These are phyloP conservation scores for Ramichloridium luteum DNA, from an alignment of 2,329 filamentous ascomycete genomes.

Conservation along the genomic window DNA sequence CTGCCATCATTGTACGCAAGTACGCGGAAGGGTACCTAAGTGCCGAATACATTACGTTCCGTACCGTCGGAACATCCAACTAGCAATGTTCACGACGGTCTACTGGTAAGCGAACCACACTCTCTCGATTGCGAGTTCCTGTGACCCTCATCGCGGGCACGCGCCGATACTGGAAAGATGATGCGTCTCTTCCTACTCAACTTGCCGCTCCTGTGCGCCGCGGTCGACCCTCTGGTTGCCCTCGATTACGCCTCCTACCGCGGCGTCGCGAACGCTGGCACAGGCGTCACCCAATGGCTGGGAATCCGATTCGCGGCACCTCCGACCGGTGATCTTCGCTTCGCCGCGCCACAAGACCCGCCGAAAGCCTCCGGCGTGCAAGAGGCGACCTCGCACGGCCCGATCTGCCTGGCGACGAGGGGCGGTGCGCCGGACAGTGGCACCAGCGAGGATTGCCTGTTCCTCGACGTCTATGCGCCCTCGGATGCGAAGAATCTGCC, in stretches of 20 bases:
- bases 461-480: slow-evolving; percentile 53
- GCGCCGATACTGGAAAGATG: no score
- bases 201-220: slow-evolving; percentile 10
- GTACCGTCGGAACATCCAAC: no score
- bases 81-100: no score
- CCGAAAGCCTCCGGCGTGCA: slow-evolving; percentile 33
- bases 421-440: slow-evolving; percentile 20
- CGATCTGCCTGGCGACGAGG: slow-evolving; percentile 25
- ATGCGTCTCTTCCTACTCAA: slow-evolving; percentile 1
- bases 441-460: slow-evolving; percentile 55
- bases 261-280: slow-evolving; percentile 41
- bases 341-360: slow-evolving; percentile 55
- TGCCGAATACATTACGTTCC: no score
- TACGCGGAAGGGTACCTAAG: no score
- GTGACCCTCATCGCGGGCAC: no score
- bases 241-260: slow-evolving; percentile 56
- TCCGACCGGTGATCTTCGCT: slow-evolving; percentile 53
- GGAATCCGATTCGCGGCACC: slow-evolving; percentile 64
- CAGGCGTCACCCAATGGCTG: slow-evolving; percentile 59
- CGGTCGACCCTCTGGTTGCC: slow-evolving; percentile 39
- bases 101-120: slow-evolving; percentile 2
- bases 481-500: slow-evolving; percentile 46
- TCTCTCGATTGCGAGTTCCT: no score
- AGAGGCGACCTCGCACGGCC: slow-evolving; percentile 38
- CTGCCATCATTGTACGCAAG: no score